A percentile compares a stretch with the other conserved stretches of the same genome.
phyloP scores from a whole-genome alignment of 768 basidiomycete species.

The Lactifluus volemus region DNA sequence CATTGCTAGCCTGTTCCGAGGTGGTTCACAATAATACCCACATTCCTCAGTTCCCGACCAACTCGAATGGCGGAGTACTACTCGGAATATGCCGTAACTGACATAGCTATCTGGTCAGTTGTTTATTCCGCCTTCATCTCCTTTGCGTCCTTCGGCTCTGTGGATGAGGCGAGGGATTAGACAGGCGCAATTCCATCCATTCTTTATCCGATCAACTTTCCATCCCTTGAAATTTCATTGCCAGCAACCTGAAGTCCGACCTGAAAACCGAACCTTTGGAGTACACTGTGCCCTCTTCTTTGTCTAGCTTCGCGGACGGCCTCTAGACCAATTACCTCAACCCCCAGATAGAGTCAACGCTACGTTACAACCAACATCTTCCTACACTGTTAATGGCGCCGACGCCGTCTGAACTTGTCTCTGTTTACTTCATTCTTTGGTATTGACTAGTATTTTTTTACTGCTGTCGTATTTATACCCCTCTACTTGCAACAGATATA shows the following conservation, averaged over 20 bases:
- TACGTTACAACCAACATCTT: too few species aligned
- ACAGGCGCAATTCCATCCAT: not conserved
- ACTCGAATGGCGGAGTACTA: slow-evolving; percentile 30
- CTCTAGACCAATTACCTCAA: not conserved
- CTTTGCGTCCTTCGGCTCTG: slow-evolving; percentile 47
- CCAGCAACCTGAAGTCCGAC: not conserved
- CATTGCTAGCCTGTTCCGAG: not conserved
- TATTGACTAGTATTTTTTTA: too few species aligned
- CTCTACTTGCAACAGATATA: too few species aligned
- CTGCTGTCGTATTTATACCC: too few species aligned
- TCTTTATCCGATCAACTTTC: slow-evolving; percentile 10
- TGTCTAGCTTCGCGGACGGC: not conserved
- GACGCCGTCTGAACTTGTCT: not conserved
- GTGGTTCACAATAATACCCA: slow-evolving; percentile 30
- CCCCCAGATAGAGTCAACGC: not conserved
- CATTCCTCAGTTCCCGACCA: slow-evolving; percentile 29
- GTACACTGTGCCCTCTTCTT: not conserved
- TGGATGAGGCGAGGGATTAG: slow-evolving; percentile 39
- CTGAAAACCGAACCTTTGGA: not conserved
- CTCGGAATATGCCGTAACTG: slow-evolving; percentile 14
- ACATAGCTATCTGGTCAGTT: slow-evolving; percentile 35
- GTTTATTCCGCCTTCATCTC: slow-evolving; percentile 34
- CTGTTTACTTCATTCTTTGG: too few species aligned
- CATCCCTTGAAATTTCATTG: slow-evolving; percentile 3
- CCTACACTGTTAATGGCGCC: too few species aligned